Conservation (phyloP, 768 basidiomycete genomes). For the Lepiota venenata region DNA sequence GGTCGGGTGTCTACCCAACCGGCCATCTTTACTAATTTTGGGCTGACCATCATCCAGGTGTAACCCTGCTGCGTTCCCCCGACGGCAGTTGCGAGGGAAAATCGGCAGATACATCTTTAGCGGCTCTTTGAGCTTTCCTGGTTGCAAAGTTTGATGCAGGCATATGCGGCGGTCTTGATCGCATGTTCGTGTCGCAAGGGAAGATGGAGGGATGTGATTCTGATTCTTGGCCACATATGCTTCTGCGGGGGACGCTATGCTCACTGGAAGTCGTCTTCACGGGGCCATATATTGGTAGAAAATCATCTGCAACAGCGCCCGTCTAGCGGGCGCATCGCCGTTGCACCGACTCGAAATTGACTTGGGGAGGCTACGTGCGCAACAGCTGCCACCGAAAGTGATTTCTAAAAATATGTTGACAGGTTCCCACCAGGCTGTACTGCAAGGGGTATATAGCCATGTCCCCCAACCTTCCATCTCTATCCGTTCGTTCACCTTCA, state of each 20-base stretch:
- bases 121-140: too few relatives aligned
- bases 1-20: too few relatives aligned
- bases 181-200: too few relatives aligned
- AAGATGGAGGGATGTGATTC: too few relatives aligned
- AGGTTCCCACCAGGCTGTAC: slow-evolving; percentile 8
- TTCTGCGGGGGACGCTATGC: too few relatives aligned
- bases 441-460: slow-evolving; percentile 1
- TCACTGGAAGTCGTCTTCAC: too few relatives aligned
- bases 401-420: slow-evolving; percentile 13
- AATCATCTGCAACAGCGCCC: not conserved
- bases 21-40: not conserved
- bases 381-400: not conserved
- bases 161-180: too few relatives aligned
- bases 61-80: not conserved
- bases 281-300: not conserved
- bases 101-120: too few relatives aligned
- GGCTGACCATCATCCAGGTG: not conserved
- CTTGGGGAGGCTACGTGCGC: not conserved
- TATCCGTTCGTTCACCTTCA: slow-evolving; percentile 17
- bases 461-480: slow-evolving; percentile 13
- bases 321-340: not conserved
- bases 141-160: too few relatives aligned
- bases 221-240: too few relatives aligned
- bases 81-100: not conserved
- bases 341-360: slow-evolving; percentile 2